Evolutionary conservation across 2,329 filamentous ascomycete genomes (phyloP).

Genomic region (Rutstroemia sp.): DNA sequence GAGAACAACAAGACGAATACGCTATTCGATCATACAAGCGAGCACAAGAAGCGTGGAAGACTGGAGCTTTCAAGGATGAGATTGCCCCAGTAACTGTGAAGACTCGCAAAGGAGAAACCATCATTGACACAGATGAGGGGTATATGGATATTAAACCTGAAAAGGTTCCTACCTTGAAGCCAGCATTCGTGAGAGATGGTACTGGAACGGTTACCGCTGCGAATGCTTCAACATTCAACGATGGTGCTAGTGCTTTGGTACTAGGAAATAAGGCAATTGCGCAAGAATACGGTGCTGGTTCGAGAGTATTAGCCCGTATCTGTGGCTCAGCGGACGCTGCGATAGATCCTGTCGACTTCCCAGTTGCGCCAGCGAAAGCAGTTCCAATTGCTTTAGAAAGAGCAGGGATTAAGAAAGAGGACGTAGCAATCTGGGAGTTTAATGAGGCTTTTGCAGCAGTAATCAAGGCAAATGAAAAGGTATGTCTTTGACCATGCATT

Average conservation of each 20-base stretch:
- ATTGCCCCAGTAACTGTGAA: constrained; percentile 83
- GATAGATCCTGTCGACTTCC: constrained; percentile 87
- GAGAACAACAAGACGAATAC: constrained; percentile 86
- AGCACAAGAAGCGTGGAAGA: constrained; percentile 82
- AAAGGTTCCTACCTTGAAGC: constrained; percentile 79
- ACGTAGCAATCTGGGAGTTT: constrained; percentile 95
- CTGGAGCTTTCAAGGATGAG: constrained; percentile 78
- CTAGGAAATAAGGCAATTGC: constrained; percentile 75
- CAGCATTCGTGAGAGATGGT: constrained; percentile 80
- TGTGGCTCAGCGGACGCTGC: constrained; percentile 84
- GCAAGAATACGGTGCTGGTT: constrained; percentile 68
- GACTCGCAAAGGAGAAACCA: constrained; percentile 71
- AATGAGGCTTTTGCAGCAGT: constrained; percentile 97
- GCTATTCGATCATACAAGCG: constrained; percentile 84
- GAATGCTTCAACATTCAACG: constrained; percentile 90
- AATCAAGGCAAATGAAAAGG: constrained; percentile 89
- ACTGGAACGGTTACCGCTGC: constrained; percentile 89
- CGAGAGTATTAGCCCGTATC: constrained; percentile 79
- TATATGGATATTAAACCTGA: constrained; percentile 82
- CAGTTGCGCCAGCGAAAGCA: constrained; percentile 83
- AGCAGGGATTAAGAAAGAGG: constrained; percentile 83
- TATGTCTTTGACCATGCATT: constrained; percentile 26
- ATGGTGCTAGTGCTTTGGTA: constrained; percentile 86
- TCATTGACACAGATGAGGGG: constrained; percentile 80
- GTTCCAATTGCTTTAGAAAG: constrained; percentile 83